Conservation (phyloP, 352 stramenopile species). For the Phytophthora ramorum region DNA sequence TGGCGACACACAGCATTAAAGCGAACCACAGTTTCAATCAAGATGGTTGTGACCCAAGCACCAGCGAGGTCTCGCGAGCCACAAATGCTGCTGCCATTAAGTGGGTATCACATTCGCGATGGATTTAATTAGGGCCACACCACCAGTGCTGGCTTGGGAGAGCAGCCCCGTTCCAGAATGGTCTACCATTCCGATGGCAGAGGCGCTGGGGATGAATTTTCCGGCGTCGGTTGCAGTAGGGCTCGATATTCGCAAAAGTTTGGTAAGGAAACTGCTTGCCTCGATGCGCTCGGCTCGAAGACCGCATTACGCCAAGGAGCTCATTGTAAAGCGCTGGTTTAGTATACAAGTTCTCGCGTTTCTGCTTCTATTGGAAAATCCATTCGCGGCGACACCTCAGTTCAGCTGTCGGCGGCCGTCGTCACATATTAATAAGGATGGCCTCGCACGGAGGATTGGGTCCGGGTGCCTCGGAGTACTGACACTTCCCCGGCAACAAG, state of each 20-base stretch:
- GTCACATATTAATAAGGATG: constrained; percentile 13
- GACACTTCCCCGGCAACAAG: background rate
- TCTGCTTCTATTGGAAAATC: constrained; percentile 5
- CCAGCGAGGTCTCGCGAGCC: too few species aligned
- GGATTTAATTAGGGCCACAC: background rate
- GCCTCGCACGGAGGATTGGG: constrained; percentile 16
- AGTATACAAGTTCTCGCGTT: constrained; percentile 1
- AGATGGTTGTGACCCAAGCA: too few species aligned
- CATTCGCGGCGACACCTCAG: constrained; percentile 1
- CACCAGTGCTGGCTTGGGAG: background rate
- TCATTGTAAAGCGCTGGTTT: background rate
- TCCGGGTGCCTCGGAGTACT: constrained; percentile 1
- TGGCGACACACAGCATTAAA: too few species aligned
- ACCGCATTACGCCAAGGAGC: too few species aligned
- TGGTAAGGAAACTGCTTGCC: too few species aligned
- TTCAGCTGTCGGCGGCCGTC: constrained; percentile 8
- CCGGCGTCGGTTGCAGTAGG: background rate
- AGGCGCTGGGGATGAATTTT: background rate
- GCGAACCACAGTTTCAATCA: too few species aligned
- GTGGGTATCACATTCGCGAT: too few species aligned
- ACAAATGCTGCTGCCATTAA: too few species aligned
- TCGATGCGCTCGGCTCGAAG: too few species aligned
- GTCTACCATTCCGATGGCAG: background rate
- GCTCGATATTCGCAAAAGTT: background rate
- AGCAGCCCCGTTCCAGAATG: background rate